phyloP scores from a whole-genome alignment of 805 yeast species.

The Pichia occidentalis region DNA sequence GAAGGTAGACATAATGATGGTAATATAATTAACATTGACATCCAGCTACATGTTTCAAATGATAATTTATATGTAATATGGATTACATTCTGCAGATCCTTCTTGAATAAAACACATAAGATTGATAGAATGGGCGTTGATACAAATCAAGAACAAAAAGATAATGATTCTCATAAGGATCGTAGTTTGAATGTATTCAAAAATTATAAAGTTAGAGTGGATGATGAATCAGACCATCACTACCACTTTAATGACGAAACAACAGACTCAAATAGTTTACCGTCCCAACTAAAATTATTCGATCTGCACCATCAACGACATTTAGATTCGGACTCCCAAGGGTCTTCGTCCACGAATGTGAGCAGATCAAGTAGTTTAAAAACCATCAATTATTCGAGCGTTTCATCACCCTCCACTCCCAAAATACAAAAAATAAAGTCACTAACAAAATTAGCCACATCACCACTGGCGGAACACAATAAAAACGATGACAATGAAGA shows the following conservation, averaged over 20 bases:
- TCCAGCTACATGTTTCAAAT: conserved; percentile 69
- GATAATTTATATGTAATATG: conserved; percentile 60
- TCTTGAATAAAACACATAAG: conserved; percentile 1
- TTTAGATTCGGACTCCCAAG: conserved; percentile 24
- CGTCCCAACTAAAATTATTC: conserved; percentile 51
- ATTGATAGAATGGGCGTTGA: not conserved
- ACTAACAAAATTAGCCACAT: not conserved
- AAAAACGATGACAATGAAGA: too few species aligned
- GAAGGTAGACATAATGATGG: conserved; percentile 70
- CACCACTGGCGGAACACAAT: too few species aligned
- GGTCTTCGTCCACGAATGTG: conserved; percentile 14
- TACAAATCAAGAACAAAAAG: not conserved
- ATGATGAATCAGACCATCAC: not conserved
- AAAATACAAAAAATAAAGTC: conserved; percentile 4
- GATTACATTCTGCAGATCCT: conserved; percentile 72
- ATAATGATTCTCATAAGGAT: not conserved
- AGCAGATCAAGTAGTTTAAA: conserved; percentile 23
- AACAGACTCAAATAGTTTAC: conserved; percentile 24
- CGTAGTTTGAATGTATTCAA: too few species aligned
- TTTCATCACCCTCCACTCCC: conserved; percentile 6
- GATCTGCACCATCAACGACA: conserved; percentile 29
- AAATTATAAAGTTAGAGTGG: not conserved
- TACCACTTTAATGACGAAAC: conserved; percentile 4
- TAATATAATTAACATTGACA: conserved; percentile 55
- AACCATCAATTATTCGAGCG: conserved; percentile 9